Evolutionary conservation across 352 stramenopile species (phyloP), one percentile per base, ranked within the genome.

Genomic region (Elongisporangium senticosum): DNA sequence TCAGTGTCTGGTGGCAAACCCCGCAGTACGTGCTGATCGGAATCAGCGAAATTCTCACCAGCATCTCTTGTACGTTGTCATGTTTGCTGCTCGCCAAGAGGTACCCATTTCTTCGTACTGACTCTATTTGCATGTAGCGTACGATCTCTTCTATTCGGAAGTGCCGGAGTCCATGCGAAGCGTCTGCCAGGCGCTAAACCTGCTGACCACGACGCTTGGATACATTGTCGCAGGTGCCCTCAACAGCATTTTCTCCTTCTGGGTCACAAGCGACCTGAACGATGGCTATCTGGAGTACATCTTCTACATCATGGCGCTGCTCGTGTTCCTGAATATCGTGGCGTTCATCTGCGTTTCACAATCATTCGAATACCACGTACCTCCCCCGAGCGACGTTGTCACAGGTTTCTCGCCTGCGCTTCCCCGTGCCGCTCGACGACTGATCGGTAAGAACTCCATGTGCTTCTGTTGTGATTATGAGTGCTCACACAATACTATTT

Each of bases 141-240:
- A 94, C 71, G 86, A 94, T 63, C 65, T 97, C n/a, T 97, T 97
- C 64, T 97, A 97, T 67, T 93, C 86, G 17, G 87, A 97, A 66
- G 89, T 96, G 4, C 90, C 90, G 10, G 79, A 89, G 67, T 90
- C 79, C 23, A 97, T 97, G 90, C 81, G 90, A 51, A 96, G 89
- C 57, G 87, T 97, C 6, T 95, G 86, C 56, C 87, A 96, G 51
- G 86, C 90, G 10, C 76, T 96, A 8, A 97, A 97, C 59, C 51
- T 97, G 48, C 68, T 97, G 19, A 97, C 89, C 1, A 97, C 85
- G 0, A 96, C 90, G 51, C 74, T 97, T 21, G 89, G 89, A 3
- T 94, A 83, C 60, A 92, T 96, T 51, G 83, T 94, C 19, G 75
- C 79, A 1, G 86, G 82, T 1, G 84, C 77, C 2, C 64, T 94